Evolutionary conservation across 352 stramenopile genomes (phyloP).

Genomic region (Globisporangium paroecandrum): DNA sequence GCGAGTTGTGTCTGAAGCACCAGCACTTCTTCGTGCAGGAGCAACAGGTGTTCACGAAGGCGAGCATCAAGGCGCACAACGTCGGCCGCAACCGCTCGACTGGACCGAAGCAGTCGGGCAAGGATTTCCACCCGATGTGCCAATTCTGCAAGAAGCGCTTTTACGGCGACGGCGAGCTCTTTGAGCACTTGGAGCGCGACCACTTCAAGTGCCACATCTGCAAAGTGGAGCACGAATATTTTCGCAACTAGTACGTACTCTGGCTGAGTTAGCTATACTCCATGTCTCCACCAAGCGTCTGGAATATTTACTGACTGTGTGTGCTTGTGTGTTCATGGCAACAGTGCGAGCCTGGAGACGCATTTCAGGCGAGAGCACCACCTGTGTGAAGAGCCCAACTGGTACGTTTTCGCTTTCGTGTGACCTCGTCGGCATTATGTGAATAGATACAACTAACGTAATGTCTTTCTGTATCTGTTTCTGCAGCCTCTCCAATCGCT

Average conservation of each 20-base stretch:
- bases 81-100: conserved; percentile 41
- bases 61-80: conserved; percentile 62
- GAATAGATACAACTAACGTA: background rate
- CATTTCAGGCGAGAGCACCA: conserved; percentile 84
- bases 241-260: conserved; percentile 81
- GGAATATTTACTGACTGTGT: conserved; percentile 15
- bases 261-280: background rate
- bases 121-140: conserved; percentile 86
- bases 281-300: background rate
- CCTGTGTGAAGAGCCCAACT: conserved; percentile 80
- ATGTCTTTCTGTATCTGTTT: background rate
- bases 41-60: conserved; percentile 75
- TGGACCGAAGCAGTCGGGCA: conserved; percentile 49
- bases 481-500: conserved; percentile 71
- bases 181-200: conserved; percentile 84
- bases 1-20: conserved; percentile 69
- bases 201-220: conserved; percentile 91
- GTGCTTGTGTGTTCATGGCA: conserved; percentile 6
- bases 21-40: conserved; percentile 83
- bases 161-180: conserved; percentile 83
- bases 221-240: conserved; percentile 86
- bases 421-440: conserved; percentile 9
- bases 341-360: conserved; percentile 70
- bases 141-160: conserved; percentile 87
- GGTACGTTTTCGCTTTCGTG: conserved; percentile 31